Conservation (phyloP, 2,329 filamentous ascomycete species). For the Hypoxylon rubiginosum region DNA sequence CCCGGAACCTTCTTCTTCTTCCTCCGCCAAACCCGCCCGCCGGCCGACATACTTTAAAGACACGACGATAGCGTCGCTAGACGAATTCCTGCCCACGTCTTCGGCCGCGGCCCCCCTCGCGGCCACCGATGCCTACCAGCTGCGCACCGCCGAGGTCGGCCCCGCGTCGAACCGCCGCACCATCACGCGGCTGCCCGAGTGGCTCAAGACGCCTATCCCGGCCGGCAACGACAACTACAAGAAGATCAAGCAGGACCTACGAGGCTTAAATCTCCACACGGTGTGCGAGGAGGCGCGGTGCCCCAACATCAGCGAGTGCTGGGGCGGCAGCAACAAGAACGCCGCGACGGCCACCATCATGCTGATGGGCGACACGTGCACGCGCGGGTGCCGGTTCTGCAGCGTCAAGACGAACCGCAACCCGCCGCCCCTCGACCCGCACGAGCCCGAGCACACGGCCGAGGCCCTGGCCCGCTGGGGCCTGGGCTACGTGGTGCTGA, state of each 20-base stretch:
- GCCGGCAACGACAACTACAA: conserved; percentile 86
- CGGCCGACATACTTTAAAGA: conserved; percentile 72
- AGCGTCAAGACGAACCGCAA: conserved; percentile 89
- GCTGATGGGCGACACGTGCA: conserved; percentile 99
- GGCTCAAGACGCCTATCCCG: conserved; percentile 97
- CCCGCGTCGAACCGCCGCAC: conserved; percentile 73
- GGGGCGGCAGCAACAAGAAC: conserved; percentile 90
- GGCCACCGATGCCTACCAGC: conserved; percentile 68
- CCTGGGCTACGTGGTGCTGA: conserved; percentile 94
- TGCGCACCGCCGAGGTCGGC: conserved; percentile 74
- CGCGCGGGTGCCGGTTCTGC: conserved; percentile 95
- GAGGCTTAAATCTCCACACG: conserved; percentile 90
- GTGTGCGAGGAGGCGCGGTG: conserved; percentile 98
- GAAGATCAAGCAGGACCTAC: conserved; percentile 92
- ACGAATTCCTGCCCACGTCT: conserved; percentile 66
- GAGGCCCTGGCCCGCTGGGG: conserved; percentile 95
- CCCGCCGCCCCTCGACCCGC: conserved; percentile 86
- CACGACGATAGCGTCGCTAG: conserved; percentile 67
- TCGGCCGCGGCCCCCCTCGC: conserved; percentile 60
- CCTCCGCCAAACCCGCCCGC: conserved; percentile 45
- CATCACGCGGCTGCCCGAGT: conserved; percentile 84
- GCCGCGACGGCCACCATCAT: conserved; percentile 98
- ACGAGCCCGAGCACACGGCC: conserved; percentile 96
- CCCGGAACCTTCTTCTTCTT: conserved; percentile 44
- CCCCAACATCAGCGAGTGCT: conserved; percentile 98